Base-by-base conservation (phyloP, 768 basidiomycete species). In the Lactarius quietus region DNA sequence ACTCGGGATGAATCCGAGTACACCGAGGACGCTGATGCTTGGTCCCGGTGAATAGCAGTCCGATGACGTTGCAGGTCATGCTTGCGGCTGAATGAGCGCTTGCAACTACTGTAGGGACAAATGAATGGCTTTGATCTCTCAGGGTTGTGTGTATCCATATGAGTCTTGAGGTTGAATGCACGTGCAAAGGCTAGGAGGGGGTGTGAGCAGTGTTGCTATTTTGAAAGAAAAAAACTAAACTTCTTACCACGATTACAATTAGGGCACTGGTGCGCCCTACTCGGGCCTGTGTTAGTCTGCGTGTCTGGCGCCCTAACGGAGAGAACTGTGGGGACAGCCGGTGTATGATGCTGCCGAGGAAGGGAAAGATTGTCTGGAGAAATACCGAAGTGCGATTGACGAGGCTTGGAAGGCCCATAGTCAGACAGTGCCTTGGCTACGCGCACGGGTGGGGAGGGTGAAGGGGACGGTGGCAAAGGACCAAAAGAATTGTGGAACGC, bases 91-190 rank as follows among this genome's bases (percentile, higher is more conserved):
- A 98, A 98, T 23, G 92, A 92, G 61, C 95, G 88, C 38, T 88
- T 89, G 68, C 95, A 98, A 3, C 86, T 84, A 51, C 84, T 80
- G 76, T 96, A 92, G 51, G 89, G 90, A 76, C 95, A 98, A 53
- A 87, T 83, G 73, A 93, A 90, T 6, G 93, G 93, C 79, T 96
- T 98, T 57, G 88, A 78, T 66, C 95, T 83, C 75, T 92, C 88
- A 28, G 95, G 95, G 74, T 96, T 93, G 76, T 98, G 95, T 4
- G 95, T 98, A 29, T 90, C 89, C 84, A 92, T 87, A 75, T 97
- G 95, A 0, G 95, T 95, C 80, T 98, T 98, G 64, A 98, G 78
- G 72, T 98, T 98, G 77, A 92, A 97, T 3, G 93, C 93, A 31
- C 95, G 82, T 14, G 94, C 95, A 70, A 98, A 98, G 1, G 90